Evolutionary conservation across 257 asterid species (phyloP), one percentile per base, ranked within the genome.

Genomic region (Solanum chmielewskii): DNA sequence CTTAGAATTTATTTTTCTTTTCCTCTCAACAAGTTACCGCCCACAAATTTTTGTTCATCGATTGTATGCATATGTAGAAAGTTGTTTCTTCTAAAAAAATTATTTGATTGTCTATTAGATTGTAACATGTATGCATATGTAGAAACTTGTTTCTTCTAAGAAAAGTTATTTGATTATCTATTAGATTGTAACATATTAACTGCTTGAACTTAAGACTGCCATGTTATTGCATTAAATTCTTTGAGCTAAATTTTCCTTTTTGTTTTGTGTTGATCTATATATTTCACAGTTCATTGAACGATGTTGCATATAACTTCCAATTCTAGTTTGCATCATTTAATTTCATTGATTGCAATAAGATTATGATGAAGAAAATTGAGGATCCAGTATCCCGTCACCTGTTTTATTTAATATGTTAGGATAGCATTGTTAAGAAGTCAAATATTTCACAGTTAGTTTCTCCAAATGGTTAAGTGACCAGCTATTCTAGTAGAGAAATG

Each of bases 381-480:
- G 93, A 92, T 82, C 76, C 93, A 2, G 62, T 92, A 14, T 70
- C 94, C 74, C 93, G 95, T 1, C 95, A 95, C 70, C 88, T 82
- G 0, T 90, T 93, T 0, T 94, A 86, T 76, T 75, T 90, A 1
- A 95, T 92, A 92, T 94, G 93, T 73, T 94, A 93, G 85, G 98
- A 94, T n/a, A 93, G 93, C n/a, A 78, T 94, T n/a, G 37, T 93
- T 44, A 95, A 94, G 89, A 95, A 94, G 90, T 94, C 96, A 4
- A 95, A 94, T 42, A 94, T 95, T 4, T 96, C 91, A 25, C 27
- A 25, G 27, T 25, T 25, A 25, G 94, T 94, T 77, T 92, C 98
- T 8, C 98, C 96, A 68, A 83, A 88, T 29, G 96, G 94, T 41
- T 90, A 90, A 25, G 92, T 95, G 83, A 89, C 94, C 49, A 44